Evolutionary conservation across 495 filamentous ascomycete species (phyloP), one percentile per base, ranked within the genome.

Genomic region (Aspergillus haitiensis): DNA sequence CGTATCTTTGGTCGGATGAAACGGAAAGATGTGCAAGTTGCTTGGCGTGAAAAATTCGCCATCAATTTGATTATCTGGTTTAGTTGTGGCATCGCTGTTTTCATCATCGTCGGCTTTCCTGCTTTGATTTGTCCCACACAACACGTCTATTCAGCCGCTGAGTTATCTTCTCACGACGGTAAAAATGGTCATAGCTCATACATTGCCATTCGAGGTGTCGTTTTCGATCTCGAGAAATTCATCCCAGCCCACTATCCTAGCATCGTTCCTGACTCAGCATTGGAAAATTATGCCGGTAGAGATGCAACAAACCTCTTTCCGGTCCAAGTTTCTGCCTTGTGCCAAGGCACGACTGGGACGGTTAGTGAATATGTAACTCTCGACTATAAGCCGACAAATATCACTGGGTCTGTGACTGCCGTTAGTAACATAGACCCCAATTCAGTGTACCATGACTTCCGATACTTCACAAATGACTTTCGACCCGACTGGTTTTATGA

Each of bases 41-140:
- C 94, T 3, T 98, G 94, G 94, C 84, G 94, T 60, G 94, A 98
- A 70, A 98, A 98, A 80, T 73, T 98, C 56, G 94, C 94, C 36
- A 99, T 99, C 82, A 99, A 99, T 78, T 74, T 98, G 63, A 83
- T 98, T 72, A 99, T 99, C 69, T 99, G 94, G 94, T 82, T 93
- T 60, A 81, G 80, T 66, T 98, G 94, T 73, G 76, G 75, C 48
- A 76, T 89, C 63, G 84, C 90, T 3, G 81, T 88, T 47, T 99
- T 98, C 81, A 90, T 99, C 81, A 85, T 88, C 68, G 86, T 97
- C 56, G 82, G 84, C 65, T 95, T 98, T 72, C 94, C 94, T 15
- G 75, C 80, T 62, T 76, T 98, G 56, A 88, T 99, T 67, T 99
- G 94, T 75, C 94, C 94, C 0, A 93, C 77, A 34, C 95, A 98